Conservation (phyloP, 495 filamentous ascomycete genomes). For the Acidomyces sp. region DNA sequence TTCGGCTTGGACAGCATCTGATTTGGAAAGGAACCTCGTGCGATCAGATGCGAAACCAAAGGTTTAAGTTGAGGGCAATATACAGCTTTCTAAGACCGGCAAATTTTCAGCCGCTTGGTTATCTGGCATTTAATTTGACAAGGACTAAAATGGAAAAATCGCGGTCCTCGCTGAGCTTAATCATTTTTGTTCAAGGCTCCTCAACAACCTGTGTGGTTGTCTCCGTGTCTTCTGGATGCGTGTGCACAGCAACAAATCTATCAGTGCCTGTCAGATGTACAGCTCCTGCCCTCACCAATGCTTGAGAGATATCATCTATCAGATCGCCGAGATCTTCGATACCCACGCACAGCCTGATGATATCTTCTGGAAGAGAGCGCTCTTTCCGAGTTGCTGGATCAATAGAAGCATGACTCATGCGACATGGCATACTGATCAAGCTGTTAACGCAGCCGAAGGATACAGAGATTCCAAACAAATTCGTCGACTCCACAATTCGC, state of each 20-base stretch:
- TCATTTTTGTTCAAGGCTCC: no score
- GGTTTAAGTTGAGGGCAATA: no score
- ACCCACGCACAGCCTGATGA: constrained; percentile 88
- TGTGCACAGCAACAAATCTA: constrained; percentile 43
- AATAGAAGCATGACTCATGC: constrained; percentile 98
- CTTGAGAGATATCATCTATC: constrained; percentile 80
- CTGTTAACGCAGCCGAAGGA: constrained; percentile 97
- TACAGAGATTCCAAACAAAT: constrained; percentile 88
- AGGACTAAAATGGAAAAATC: no score
- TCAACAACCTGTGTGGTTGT: constrained; percentile 17
- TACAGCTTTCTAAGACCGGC: no score
- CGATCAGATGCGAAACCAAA: no score
- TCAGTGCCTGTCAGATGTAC: constrained; percentile 64
- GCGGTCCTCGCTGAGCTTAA: no score
- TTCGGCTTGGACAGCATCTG: no score
- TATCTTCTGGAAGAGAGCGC: constrained; percentile 85
- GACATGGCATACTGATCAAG: constrained; percentile 96
- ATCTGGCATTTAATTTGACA: no score
- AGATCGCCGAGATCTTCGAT: constrained; percentile 91
- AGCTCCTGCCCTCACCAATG: constrained; percentile 89
- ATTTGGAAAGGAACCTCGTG: no score
- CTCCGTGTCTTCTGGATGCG: constrained; percentile 1
- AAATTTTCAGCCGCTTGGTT: no score
- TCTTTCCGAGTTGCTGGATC: constrained; percentile 85
- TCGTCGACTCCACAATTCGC: constrained; percentile 83